These are phyloP conservation scores for Orobanche coerulescens DNA, from an alignment of 257 asterid species.

Conservation along the genomic window DNA sequence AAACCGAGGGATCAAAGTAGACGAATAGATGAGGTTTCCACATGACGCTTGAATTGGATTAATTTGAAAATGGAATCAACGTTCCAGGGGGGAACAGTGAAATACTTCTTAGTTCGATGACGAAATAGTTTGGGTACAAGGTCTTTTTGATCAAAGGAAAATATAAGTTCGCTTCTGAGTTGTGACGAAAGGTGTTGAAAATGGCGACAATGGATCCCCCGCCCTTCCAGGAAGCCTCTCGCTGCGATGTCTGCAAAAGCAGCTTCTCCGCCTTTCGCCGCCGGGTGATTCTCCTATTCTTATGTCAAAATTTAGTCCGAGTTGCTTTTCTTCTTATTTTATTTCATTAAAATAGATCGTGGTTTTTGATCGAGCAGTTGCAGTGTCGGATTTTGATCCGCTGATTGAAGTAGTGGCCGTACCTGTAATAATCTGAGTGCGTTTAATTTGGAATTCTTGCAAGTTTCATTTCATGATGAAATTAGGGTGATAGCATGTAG, in stretches of 20 bases:
- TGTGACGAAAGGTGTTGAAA: conserved; percentile 21
- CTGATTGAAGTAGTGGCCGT: not conserved
- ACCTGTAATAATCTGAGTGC: not conserved
- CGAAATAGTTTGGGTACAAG: not conserved
- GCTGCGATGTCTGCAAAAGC: conserved; percentile 94
- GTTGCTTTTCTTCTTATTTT: conserved; percentile 11
- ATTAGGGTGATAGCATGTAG: conserved; percentile 20
- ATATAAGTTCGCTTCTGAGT: no score
- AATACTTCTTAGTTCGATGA: no score
- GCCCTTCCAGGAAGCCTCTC: conserved; percentile 73
- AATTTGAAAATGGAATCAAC: no score
- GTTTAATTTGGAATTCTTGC: not conserved
- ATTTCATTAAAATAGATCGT: not conserved
- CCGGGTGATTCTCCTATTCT: conserved; percentile 46
- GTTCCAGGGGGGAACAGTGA: no score
- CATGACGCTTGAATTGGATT: no score
- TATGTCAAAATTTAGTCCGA: conserved; percentile 14
- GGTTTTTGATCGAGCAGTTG: not conserved
- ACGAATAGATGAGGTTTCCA: no score
- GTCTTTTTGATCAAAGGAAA: not conserved
- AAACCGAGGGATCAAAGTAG: no score
- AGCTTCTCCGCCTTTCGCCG: conserved; percentile 96
- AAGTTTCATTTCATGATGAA: not conserved
- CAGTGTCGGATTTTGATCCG: conserved; percentile 12
- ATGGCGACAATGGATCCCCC: conserved; percentile 69